Base-by-base conservation (phyloP, 441 rosid species). In the Melastoma candidum region DNA sequence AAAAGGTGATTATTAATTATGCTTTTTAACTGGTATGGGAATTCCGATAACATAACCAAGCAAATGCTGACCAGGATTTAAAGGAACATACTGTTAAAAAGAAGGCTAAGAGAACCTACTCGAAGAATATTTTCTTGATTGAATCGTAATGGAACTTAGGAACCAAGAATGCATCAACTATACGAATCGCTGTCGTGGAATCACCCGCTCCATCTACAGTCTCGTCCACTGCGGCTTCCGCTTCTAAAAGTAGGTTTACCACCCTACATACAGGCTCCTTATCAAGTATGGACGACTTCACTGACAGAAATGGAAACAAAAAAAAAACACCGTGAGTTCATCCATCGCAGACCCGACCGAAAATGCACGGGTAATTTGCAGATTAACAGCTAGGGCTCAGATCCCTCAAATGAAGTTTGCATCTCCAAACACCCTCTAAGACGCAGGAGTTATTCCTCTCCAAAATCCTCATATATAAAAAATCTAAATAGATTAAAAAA, bases 101-200 rank as follows among this genome's bases (percentile, higher is more conserved):
- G 17, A 47, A 22, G 26, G 13, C 9, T 17, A 2, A 10, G 47
- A 71, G 27, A 4, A 1, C 76, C 11, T 80, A 93, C 98, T 77
- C 79, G 56, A 74, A 63, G 61, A 93, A 93, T 44, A 81, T 84
- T 69, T 84, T 93, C 75, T 72, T 86, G 65, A 83, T 81, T 45
- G 82, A 66, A 64, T 89, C 85, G 39, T 79, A 93, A 17, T 69
- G 81, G 71, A 69, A 89, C 64, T 84, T 89, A 5, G 99, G 97
- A 26, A 89, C 64, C 17, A 78, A 57, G 78, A 89, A 93, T 47
- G 90, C 87, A 65, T 89, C 93, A 58, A 84, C 68, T 11, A 89
- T 65, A 1, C 90, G 79, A 59, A 84, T 60, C 0, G 80, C 72
- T 12, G 87, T 68, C 24, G 45, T 47, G 43, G 47, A 26, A 8